Base-by-base conservation (phyloP, 2,329 filamentous ascomycete genomes). In the Sordariomycetes sp. region DNA sequence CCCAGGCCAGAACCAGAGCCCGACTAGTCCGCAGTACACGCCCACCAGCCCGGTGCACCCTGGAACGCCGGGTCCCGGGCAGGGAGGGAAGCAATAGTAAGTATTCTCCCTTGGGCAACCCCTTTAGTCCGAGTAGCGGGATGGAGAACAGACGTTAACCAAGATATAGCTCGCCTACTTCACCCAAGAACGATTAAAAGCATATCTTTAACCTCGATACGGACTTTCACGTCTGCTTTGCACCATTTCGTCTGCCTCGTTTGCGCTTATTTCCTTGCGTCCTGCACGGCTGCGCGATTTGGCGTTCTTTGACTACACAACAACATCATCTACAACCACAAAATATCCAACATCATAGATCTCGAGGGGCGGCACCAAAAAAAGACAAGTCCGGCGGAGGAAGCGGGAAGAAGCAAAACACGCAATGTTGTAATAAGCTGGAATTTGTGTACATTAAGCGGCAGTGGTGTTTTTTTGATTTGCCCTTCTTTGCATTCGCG, bases 11-110 rank as follows among this genome's bases (percentile, higher is more conserved):
- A 64, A 75, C 6, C 39, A 35, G 11, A 87, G 83, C 37, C 83
- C 85, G 3, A 84, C 82, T 6, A 88, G 82, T 25, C 73, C 73
- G 40, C 64, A 67, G 4, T 79, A 79, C 59, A 79, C 74, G 31
- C 75, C 75, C 4, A 78, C 75, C 27, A 61, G 57, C 11, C 62
- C 62, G 35, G 58, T 59, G 27, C 65, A 63, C 50, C 65, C 63
- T 47, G 63, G 59, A 41, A 66, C 63, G 12, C 63, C 63, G 47
- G 63, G 61, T 41, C 60, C 59, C 39, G 58, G 57, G 40, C 50
- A 54, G 21, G 58, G 58, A 48, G 59, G 59, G 49, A 61, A 63
- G 46, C 57, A 62, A 51, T 60, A 60, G 57, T 59, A 38, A 49
- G 57, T 50, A 4, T 16, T 8, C 20, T 32, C 15, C 29, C 10